Percentiles rank a stretch among this genome's conserved stretches.
Conservation (phyloP, 441 rosid species). For the Gossypium trilobum region DNA sequence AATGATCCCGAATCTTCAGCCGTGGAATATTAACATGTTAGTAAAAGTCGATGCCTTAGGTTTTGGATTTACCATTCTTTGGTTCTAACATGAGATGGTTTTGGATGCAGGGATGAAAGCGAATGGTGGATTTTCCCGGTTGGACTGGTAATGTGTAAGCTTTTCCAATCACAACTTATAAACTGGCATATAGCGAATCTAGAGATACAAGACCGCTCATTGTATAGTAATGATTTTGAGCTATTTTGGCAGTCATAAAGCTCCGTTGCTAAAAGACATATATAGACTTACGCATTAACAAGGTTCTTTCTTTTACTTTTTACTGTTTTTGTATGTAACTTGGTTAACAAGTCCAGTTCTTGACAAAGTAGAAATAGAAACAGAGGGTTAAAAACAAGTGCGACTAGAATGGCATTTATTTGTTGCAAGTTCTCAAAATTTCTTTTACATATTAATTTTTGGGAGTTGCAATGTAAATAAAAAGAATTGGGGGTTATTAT, state of each 20-base stretch:
- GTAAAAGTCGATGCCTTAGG: slow-evolving; percentile 19
- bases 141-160: slow-evolving; percentile 80
- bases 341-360: slow-evolving; percentile 23
- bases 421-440: slow-evolving; percentile 11
- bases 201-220: slow-evolving; percentile 97
- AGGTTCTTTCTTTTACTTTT: slow-evolving; percentile 14
- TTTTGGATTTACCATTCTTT: neutral
- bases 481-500: neutral
- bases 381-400: slow-evolving; percentile 4
- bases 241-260: slow-evolving; percentile 95
- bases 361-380: slow-evolving; percentile 30
- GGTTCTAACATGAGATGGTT: slow-evolving; percentile 5
- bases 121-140: slow-evolving; percentile 99
- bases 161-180: slow-evolving; percentile 81
- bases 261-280: neutral
- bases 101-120: slow-evolving; percentile 86
- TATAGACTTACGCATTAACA: slow-evolving; percentile 19
- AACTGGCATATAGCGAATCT: slow-evolving; percentile 93
- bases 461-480: slow-evolving; percentile 17
- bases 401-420: slow-evolving; percentile 13
- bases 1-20: slow-evolving; percentile 59
- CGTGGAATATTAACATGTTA: slow-evolving; percentile 98
- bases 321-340: slow-evolving; percentile 13
- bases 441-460: neutral
- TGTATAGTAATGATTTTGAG: slow-evolving; percentile 81